Conservation (phyloP, 2,329 filamentous ascomycete genomes). For the Penicillium capsulatum region DNA sequence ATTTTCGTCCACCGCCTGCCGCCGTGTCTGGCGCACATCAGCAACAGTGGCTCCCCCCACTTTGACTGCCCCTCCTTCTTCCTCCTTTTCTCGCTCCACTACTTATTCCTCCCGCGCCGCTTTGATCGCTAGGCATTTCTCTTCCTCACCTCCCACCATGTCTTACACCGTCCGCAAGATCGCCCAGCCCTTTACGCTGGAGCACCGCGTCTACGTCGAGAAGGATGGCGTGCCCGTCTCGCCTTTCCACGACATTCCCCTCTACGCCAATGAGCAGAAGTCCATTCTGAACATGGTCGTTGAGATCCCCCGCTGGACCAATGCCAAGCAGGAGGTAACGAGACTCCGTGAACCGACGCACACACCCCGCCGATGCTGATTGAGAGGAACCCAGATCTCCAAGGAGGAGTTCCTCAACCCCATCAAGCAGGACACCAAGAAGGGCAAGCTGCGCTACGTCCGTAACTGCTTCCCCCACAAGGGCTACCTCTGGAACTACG, state of each 20-base stretch:
- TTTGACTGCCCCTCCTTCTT: constrained; percentile 31
- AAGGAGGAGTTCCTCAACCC: constrained; percentile 98
- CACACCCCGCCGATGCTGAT: constrained; percentile 15
- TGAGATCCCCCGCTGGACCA: constrained; percentile 99
- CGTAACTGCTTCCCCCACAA: constrained; percentile 99
- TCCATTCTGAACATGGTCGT: constrained; percentile 98
- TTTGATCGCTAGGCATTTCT: constrained; percentile 48
- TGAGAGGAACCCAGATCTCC: constrained; percentile 65
- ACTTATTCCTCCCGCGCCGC: constrained; percentile 35
- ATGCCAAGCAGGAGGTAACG: constrained; percentile 97
- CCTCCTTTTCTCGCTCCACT: constrained; percentile 23
- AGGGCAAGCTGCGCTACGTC: constrained; percentile 98
- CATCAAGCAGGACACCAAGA: constrained; percentile 99
- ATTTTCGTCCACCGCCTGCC: constrained; percentile 34
- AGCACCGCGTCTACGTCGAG: constrained; percentile 97
- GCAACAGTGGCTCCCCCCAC: constrained; percentile 43
- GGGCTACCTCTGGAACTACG: constrained; percentile 99
- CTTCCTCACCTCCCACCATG: constrained; percentile 38
- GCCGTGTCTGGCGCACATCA: constrained; percentile 32
- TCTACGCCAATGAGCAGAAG: constrained; percentile 95
- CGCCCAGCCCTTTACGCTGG: constrained; percentile 83
- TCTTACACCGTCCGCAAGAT: constrained; percentile 79
- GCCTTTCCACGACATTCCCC: constrained; percentile 96
- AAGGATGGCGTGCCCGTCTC: constrained; percentile 93
- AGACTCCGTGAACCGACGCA: constrained; percentile 2